Conservation (phyloP, 2,329 filamentous ascomycete genomes). For the Teratosphaeria zuluensis region DNA sequence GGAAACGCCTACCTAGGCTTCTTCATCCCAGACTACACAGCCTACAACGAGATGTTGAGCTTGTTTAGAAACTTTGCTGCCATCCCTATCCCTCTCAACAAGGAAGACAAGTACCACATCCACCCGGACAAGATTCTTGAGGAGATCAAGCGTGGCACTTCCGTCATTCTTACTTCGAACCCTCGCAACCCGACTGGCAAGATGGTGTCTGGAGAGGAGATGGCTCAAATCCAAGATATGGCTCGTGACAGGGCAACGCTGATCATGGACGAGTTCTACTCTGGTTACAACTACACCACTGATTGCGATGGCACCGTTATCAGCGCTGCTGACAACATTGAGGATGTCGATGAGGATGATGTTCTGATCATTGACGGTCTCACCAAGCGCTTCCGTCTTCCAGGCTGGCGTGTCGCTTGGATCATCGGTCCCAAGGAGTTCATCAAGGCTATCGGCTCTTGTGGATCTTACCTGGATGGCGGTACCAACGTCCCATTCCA, state of each 20-base stretch:
- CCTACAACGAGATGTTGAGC: conserved; percentile 95
- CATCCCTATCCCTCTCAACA: conserved; percentile 73
- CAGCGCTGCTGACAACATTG: conserved; percentile 78
- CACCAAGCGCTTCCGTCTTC: conserved; percentile 92
- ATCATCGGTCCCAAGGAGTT: conserved; percentile 94
- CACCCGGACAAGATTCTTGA: conserved; percentile 87
- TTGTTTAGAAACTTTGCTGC: conserved; percentile 90
- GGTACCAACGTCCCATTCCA: conserved; percentile 94
- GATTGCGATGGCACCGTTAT: conserved; percentile 86
- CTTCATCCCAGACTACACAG: conserved; percentile 71
- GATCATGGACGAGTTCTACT: conserved; percentile 93
- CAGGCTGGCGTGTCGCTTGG: conserved; percentile 95
- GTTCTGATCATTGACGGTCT: conserved; percentile 92
- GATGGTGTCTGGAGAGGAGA: conserved; percentile 73
- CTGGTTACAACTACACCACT: conserved; percentile 82
- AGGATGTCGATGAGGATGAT: conserved; percentile 73
- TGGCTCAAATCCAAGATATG: conserved; percentile 85
- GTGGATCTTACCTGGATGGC: conserved; percentile 88
- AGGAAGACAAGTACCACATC: conserved; percentile 85
- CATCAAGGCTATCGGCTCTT: conserved; percentile 84
- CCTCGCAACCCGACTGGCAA: conserved; percentile 89
- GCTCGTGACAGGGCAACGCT: conserved; percentile 83
- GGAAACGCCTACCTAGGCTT: conserved; percentile 79
- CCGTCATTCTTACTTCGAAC: conserved; percentile 87
- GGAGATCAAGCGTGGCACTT: conserved; percentile 33